Evolutionary conservation across 2,329 filamentous ascomycete species (phyloP).

Genomic region (Talaromyces sp.): DNA sequence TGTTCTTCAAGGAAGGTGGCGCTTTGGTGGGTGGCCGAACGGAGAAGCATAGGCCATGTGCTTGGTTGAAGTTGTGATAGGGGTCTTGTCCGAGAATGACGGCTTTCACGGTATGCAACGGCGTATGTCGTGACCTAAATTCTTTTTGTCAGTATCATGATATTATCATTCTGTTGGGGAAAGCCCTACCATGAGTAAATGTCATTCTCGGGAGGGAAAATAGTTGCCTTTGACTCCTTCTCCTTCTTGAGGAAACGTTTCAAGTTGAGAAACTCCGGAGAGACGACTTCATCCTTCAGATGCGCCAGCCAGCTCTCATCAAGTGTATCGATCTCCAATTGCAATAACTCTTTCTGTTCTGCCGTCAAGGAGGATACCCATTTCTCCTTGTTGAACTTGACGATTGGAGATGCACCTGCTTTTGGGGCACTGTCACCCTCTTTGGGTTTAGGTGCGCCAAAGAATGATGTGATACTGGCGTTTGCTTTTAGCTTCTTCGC

Average conservation of each 20-base stretch:
- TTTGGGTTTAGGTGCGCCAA: constrained; percentile 62
- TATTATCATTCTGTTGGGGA: not conserved
- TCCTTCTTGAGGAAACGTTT: constrained; percentile 85
- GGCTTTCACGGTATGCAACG: constrained; percentile 80
- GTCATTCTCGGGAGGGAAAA: constrained; percentile 84
- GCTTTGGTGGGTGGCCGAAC: constrained; percentile 84
- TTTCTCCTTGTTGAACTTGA: constrained; percentile 79
- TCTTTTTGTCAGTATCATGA: constrained; percentile 19
- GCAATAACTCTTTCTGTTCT: constrained; percentile 77
- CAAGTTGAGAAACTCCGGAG: constrained; percentile 75
- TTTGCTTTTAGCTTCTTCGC: constrained; percentile 71
- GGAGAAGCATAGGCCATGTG: constrained; percentile 93
- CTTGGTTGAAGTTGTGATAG: constrained; percentile 93
- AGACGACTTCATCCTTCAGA: constrained; percentile 79
- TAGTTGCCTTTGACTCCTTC: constrained; percentile 65
- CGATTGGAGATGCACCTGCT: constrained; percentile 19
- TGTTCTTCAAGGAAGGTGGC: constrained; percentile 87
- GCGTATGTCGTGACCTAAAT: constrained; percentile 90
- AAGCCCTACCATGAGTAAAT: constrained; percentile 82
- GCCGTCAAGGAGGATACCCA: constrained; percentile 76
- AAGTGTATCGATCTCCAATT: constrained; percentile 87
- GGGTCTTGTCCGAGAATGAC: constrained; percentile 96
- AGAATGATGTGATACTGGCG: constrained; percentile 84
- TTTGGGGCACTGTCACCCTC: constrained; percentile 12
- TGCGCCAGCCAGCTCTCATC: constrained; percentile 87